A percentile compares a stretch with the other conserved stretches of the same genome.
Evolutionary conservation across 225 moss, liverwort and hornwort genomes (phyloP).

Genomic region (Straminergon stramineum): DNA sequence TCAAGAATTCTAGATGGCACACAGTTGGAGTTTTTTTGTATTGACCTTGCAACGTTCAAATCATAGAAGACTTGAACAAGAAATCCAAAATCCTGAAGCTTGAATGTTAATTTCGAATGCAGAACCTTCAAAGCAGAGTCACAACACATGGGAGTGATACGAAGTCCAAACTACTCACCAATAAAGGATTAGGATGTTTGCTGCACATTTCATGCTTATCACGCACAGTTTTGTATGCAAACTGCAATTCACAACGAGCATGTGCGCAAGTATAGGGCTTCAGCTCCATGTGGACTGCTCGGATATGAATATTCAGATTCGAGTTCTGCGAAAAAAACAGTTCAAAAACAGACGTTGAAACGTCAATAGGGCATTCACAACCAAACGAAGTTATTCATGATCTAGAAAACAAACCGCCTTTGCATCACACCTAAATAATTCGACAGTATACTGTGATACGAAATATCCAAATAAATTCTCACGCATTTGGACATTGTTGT

Average conservation of each 20-base stretch:
- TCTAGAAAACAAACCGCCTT: background rate
- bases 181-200: background rate
- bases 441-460: background rate
- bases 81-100: background rate
- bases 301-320: constrained; percentile 47
- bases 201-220: constrained; percentile 49
- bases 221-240: constrained; percentile 46
- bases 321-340: constrained; percentile 27
- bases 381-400: background rate
- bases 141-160: background rate
- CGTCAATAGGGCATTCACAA: background rate
- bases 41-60: background rate
- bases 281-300: constrained; percentile 39
- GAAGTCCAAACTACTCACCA: background rate
- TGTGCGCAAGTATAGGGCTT: constrained; percentile 51
- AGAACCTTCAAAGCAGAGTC: background rate
- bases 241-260: constrained; percentile 33
- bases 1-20: background rate
- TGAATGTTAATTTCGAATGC: background rate
- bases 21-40: too few species aligned
- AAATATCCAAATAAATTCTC: background rate
- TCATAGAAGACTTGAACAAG: background rate
- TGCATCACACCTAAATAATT: background rate
- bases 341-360: background rate
- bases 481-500: constrained; percentile 1